Base-by-base conservation (phyloP, 306 rosid genomes). In the Fagus sylvatica region DNA sequence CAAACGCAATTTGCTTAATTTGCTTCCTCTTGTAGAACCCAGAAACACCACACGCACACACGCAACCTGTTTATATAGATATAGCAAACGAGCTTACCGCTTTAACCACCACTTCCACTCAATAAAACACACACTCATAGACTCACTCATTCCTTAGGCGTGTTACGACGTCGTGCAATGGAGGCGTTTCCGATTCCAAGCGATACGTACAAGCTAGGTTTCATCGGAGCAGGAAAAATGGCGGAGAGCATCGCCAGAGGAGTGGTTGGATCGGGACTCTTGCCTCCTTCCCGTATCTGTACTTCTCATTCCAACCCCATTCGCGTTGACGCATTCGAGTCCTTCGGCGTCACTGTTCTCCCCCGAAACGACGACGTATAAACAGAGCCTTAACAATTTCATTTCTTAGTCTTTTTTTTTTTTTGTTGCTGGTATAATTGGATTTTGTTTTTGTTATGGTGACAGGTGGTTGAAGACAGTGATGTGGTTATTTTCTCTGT, bases 171-270 rank as follows among this genome's bases (percentile, higher is more conserved):
- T 33, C 22, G 11, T 62, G 36, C 9, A 34, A 85, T 88, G 91
- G 98, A 96, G 82, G 73, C 82, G 15, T 7, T 86, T 57, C 87
- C 96, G 1, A 92, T 93, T 76, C 88, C 91, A 30, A 17, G 73
- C 34, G 91, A 91, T 53, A 79, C 85, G 28, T 91, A 85, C 82
- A 92, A 82, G 57, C 74, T 93, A 7, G 99, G 99, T 30, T 93
- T 96, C 73, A 83, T 95, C 84, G 98, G 97, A 82, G 98, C 97
- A 3, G 99, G 99, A 4, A 95, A 93, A 88, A 89, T 95, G 99
- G 99, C 99, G 13, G 99, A 95, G 85, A 91, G 93, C 80, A 88
- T 92, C 33, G 93, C 97, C 56, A 80, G 83, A 66, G 98, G 99
- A 19, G 91, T 89, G 53, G 87, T 85, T 62, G 79, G 59, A 17